Base-by-base conservation (phyloP, 208 protist genomes). In the Novymonas esmeraldas region DNA sequence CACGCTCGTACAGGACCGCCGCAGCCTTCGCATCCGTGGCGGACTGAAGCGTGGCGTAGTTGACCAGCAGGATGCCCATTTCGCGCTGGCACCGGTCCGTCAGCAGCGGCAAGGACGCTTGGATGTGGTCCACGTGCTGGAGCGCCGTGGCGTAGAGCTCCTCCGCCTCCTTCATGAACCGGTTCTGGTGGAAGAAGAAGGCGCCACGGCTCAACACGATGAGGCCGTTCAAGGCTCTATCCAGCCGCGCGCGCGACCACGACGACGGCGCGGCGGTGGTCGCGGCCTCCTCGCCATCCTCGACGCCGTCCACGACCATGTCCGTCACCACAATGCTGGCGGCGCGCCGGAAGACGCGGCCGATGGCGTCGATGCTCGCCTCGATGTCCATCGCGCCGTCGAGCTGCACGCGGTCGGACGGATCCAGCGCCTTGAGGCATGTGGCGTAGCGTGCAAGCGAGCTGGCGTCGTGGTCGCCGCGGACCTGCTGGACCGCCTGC, bases 111-210 rank as follows among this genome's bases (percentile, higher is more conserved):
- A 58, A 46, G 22, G 64, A 33, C n/a, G 63, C 67, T 38, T 18
- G n/a, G 54, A 72, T 70, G 11, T 65, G 24, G 38, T 82, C 70
- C 33, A 78, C 69, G 41, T 84, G 76, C 28, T 79, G 74, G 20
- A 90, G 65, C 1, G 88, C 85, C 20, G 78, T 45, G 7, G 71
- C 75, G 76, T 94, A 94, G 33, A 94, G 69, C 54, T 94, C 82
- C 50, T 79, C 82, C n/a, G 88, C 82, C 3, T 85, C 73, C 48
- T 71, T 65, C 28, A 68, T 71, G 55, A 84, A 78, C n/a, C 81
- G 82, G 64, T 88, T 76, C 58, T 85, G 79, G 26, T 91, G 84
- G 59, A 87, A 94, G 64, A 91, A 94, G 63, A 92, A 94, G 41
- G 85, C 88, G 61, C 84, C 88, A 14, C 88, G 84, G 70, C 82